These are phyloP conservation scores for Rauvolfia tetraphylla DNA, from an alignment of 257 asterid genomes.

Conservation along the genomic window DNA sequence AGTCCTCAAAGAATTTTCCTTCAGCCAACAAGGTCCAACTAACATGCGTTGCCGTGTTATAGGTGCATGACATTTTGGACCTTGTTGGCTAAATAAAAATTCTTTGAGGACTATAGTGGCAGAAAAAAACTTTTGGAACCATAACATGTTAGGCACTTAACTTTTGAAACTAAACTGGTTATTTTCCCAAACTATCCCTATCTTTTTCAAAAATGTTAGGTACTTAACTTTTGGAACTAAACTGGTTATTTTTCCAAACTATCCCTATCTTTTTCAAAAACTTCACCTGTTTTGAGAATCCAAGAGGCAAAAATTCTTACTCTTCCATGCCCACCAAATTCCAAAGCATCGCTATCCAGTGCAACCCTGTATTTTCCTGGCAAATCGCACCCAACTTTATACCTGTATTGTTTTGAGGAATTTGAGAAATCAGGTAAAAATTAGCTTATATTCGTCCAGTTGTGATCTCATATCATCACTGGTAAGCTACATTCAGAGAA, in stretches of 20 bases:
- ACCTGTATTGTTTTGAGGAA: constrained; percentile 44
- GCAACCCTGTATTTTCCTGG: constrained; percentile 94
- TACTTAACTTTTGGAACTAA: too few relatives aligned
- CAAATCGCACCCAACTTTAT: constrained; percentile 91
- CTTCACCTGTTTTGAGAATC: neutral
- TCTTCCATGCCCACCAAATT: constrained; percentile 93
- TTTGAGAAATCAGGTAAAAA: neutral
- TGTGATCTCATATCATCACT: neutral
- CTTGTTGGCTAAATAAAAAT: too few relatives aligned
- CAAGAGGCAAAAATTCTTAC: constrained; percentile 41
- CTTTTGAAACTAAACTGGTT: too few relatives aligned
- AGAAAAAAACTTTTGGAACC: too few relatives aligned
- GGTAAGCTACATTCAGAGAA: neutral
- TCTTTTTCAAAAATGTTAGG: neutral
- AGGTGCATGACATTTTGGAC: too few relatives aligned
- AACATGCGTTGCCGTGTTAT: too few relatives aligned
- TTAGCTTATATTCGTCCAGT: neutral
- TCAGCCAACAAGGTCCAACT: too few relatives aligned
- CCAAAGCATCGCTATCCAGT: constrained; percentile 89
- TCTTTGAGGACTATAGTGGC: too few relatives aligned
- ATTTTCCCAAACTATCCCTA: neutral
- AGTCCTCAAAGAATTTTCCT: too few relatives aligned
- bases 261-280: neutral
- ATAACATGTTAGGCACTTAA: too few relatives aligned
- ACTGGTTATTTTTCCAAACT: neutral